phyloP scores from a whole-genome alignment of 345 rosid species.

The Theobroma cacao region DNA sequence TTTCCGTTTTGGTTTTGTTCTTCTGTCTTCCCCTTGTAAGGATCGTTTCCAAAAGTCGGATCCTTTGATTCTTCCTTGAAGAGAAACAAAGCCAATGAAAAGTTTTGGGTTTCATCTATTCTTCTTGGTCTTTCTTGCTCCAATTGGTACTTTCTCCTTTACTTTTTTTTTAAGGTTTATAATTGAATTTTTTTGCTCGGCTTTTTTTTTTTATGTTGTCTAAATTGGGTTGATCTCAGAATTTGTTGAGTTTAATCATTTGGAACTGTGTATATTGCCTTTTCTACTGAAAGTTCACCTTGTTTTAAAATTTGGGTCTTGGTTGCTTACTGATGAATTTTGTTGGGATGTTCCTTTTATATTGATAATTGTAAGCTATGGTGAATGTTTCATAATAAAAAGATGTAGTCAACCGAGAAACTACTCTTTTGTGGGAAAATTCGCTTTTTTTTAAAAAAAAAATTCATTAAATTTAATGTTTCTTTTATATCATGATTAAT shows the following conservation, averaged over 20 bases:
- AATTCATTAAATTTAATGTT: background rate
- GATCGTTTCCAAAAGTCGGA: constrained; percentile 10
- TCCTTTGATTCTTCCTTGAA: constrained; percentile 22
- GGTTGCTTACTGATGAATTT: background rate
- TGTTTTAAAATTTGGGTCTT: constrained; percentile 10
- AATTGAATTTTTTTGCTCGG: background rate
- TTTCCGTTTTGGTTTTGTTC: background rate
- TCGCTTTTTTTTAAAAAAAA: background rate
- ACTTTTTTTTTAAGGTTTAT: background rate
- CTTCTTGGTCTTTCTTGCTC: constrained; percentile 39
- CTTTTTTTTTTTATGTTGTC: constrained; percentile 12
- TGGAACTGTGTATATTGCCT: constrained; percentile 8
- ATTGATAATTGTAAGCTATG: constrained; percentile 3
- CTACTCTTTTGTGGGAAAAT: background rate
- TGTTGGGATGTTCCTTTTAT: background rate
- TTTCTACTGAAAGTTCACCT: background rate
- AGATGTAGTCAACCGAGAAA: background rate
- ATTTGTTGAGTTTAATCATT: constrained; percentile 5
- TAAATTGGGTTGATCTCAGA: constrained; percentile 15
- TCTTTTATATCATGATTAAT: background rate
- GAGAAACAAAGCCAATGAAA: constrained; percentile 33
- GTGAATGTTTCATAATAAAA: background rate
- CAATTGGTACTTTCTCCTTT: constrained; percentile 48
- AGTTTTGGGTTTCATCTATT: constrained; percentile 30
- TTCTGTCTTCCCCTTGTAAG: background rate